A percentile compares a stretch with the other conserved stretches of the same genome.
These are phyloP conservation scores for Rhodotorula sphaerocarpa DNA, from an alignment of 768 basidiomycete species.

Conservation along the genomic window DNA sequence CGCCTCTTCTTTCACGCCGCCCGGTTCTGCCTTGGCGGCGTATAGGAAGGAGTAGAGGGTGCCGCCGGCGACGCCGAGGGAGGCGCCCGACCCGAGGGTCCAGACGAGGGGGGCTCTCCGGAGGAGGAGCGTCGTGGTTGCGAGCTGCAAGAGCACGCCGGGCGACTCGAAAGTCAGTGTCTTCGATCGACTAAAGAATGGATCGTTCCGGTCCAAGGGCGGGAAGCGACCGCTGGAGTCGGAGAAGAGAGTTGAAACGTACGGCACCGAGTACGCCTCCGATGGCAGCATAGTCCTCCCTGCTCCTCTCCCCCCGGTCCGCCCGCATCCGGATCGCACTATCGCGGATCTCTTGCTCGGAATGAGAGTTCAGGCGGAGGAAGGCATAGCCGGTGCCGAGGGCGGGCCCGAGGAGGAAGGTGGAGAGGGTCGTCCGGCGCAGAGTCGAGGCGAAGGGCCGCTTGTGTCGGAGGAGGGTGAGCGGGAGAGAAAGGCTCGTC, in stretches of 20 bases:
- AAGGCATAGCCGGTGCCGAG: constrained; percentile 5
- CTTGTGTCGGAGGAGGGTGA: not conserved
- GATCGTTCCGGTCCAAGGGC: too few species aligned
- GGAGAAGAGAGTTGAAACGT: not conserved
- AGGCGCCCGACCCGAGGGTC: constrained; percentile 1
- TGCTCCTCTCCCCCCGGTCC: not conserved
- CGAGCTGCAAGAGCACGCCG: constrained; percentile 1
- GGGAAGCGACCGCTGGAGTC: too few species aligned
- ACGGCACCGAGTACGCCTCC: constrained; percentile 12
- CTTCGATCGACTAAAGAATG: too few species aligned
- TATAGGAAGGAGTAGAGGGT: not conserved
- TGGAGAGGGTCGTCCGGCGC: not conserved
- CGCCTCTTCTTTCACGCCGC: not conserved
- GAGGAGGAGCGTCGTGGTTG: constrained; percentile 9
- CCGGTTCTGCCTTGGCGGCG: not conserved
- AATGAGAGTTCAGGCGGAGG: not conserved
- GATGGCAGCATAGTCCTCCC: constrained; percentile 17
- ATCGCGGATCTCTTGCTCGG: not conserved
- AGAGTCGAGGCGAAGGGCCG: not conserved
- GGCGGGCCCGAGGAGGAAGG: constrained; percentile 8
- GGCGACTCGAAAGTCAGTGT: too few species aligned
- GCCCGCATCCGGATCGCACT: not conserved
- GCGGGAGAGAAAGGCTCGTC: not conserved
- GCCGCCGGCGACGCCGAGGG: constrained; percentile 5
- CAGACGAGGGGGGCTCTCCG: not conserved